These are phyloP conservation scores for Babesia caballi DNA, from an alignment of 169 alveolate species.

Conservation along the genomic window DNA sequence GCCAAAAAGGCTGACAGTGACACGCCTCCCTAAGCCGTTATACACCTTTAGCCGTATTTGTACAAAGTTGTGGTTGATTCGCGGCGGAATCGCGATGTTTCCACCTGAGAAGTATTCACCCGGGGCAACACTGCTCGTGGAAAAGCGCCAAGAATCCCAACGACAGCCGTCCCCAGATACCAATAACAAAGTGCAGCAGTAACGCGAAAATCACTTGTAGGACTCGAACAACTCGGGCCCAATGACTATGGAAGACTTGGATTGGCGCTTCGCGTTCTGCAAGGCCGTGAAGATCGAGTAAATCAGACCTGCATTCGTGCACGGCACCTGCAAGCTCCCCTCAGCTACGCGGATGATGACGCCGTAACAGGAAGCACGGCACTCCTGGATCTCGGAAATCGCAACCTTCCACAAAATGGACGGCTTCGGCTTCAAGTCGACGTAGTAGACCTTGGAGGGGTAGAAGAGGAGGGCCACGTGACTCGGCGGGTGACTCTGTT, in stretches of 20 bases:
- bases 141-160: too few relatives aligned
- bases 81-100: too few relatives aligned
- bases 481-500: conserved; percentile 24
- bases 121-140: too few relatives aligned
- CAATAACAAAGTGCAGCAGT: not conserved
- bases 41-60: too few relatives aligned
- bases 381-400: conserved; percentile 41
- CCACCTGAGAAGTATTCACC: too few relatives aligned
- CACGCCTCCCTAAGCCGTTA: too few relatives aligned
- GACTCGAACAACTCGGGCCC: conserved; percentile 60
- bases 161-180: not conserved
- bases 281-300: conserved; percentile 29
- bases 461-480: conserved; percentile 60
- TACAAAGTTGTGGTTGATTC: too few relatives aligned
- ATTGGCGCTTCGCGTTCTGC: conserved; percentile 47
- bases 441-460: conserved; percentile 61
- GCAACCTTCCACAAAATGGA: conserved; percentile 47
- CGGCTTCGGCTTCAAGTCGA: conserved; percentile 41
- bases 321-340: conserved; percentile 48
- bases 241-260: conserved; percentile 33
- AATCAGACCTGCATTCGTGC: conserved; percentile 45
- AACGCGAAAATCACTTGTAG: not conserved
- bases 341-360: conserved; percentile 35
- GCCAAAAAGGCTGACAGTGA: too few relatives aligned
- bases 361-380: conserved; percentile 63